Conservation (phyloP, 345 rosid species). For the Pugionium cornutum region DNA sequence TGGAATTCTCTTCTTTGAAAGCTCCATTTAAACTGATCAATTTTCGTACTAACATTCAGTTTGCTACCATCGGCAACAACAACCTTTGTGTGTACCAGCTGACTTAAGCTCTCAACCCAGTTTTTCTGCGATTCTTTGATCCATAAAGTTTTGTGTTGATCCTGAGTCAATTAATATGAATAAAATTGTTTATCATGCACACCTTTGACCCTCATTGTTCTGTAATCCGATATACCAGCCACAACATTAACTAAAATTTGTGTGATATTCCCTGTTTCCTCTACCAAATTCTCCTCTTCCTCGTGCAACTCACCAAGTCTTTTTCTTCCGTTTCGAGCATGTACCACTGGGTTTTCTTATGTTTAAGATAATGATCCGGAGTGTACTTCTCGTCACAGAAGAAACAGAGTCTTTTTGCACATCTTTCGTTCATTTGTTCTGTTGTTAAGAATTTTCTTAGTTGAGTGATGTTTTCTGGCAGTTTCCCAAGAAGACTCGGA, state of each 20-base stretch:
- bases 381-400: background rate
- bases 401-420: background rate
- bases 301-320: background rate
- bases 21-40: background rate
- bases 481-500: too few relatives aligned
- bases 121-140: background rate
- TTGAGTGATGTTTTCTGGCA: too few relatives aligned
- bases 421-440: background rate
- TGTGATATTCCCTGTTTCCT: background rate
- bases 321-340: background rate
- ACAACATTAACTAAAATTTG: background rate
- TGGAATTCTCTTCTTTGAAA: background rate
- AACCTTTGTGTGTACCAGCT: accelerated
- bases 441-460: background rate
- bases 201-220: background rate
- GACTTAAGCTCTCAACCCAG: background rate
- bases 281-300: background rate
- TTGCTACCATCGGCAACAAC: background rate
- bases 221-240: background rate
- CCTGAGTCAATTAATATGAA: background rate
- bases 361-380: accelerated
- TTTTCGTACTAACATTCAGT: background rate
- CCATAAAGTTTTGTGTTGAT: background rate
- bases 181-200: background rate
- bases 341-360: background rate